phyloP scores from a whole-genome alignment of 768 basidiomycete genomes.

The Amanita molliuscula region DNA sequence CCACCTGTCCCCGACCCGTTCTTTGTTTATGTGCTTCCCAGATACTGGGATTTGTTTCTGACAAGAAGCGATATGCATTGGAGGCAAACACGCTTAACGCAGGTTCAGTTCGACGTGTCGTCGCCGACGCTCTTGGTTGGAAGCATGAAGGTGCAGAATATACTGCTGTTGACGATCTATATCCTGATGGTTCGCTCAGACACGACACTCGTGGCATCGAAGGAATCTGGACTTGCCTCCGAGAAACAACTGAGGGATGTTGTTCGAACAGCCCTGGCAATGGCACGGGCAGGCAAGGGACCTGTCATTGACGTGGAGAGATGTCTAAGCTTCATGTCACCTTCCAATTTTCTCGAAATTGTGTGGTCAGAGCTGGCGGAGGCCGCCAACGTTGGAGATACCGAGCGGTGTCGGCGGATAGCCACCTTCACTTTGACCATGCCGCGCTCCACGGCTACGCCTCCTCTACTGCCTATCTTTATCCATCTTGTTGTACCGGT shows the following conservation, averaged over 20 bases:
- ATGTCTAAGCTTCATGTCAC: constrained; percentile 47
- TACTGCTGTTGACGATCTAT: background rate
- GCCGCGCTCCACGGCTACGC: constrained; percentile 38
- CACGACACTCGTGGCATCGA: background rate
- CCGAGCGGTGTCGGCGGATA: constrained; percentile 53
- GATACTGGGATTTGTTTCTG: constrained; percentile 34
- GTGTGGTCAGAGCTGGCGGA: constrained; percentile 60
- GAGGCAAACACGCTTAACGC: constrained; percentile 21
- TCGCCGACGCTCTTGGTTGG: constrained; percentile 26
- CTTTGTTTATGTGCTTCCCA: constrained; percentile 49
- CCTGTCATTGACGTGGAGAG: constrained; percentile 57
- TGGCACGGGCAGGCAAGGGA: constrained; percentile 51
- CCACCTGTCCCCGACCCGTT: constrained; percentile 58
- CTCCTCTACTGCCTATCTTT: constrained; percentile 68
- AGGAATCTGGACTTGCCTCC: background rate
- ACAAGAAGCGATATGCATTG: constrained; percentile 23
- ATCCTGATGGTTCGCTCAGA: background rate
- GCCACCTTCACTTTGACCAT: constrained; percentile 59
- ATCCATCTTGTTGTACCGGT: constrained; percentile 56
- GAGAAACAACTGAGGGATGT: constrained; percentile 44
- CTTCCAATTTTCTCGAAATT: constrained; percentile 50
- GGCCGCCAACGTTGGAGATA: constrained; percentile 44
- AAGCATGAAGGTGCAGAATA: constrained; percentile 23
- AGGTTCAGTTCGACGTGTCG: constrained; percentile 26
- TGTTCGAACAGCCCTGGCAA: constrained; percentile 44